Conservation (phyloP, 805 yeast genomes). For the Pichia nakasei region DNA sequence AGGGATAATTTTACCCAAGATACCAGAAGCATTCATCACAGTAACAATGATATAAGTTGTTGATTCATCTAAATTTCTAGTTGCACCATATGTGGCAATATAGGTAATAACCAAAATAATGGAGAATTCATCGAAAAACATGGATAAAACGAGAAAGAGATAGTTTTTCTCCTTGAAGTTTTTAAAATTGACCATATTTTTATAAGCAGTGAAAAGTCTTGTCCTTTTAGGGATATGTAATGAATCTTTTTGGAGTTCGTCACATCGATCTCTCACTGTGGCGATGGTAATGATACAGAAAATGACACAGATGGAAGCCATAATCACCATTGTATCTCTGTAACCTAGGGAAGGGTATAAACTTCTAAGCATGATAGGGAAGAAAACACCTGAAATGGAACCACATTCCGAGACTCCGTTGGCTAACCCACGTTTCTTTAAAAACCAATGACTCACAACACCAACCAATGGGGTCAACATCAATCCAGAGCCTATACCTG, state of each 20-base stretch:
- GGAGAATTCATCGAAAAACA: constrained; percentile 41
- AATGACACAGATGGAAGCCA: constrained; percentile 39
- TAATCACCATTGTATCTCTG: constrained; percentile 44
- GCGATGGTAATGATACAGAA: constrained; percentile 29
- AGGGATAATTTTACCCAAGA: constrained; percentile 26
- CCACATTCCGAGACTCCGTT: constrained; percentile 43
- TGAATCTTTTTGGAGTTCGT: constrained; percentile 18
- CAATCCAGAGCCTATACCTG: constrained; percentile 55
- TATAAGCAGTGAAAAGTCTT: constrained; percentile 9
- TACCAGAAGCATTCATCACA: constrained; percentile 38
- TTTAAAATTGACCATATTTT: constrained; percentile 30
- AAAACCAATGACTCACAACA: constrained; percentile 61
- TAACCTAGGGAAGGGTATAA: constrained; percentile 44
- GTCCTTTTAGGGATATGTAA: constrained; percentile 13
- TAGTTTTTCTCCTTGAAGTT: constrained; percentile 32
- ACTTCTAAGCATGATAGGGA: constrained; percentile 45
- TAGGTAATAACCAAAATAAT: constrained; percentile 41
- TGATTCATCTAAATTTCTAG: constrained; percentile 35
- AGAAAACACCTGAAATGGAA: constrained; percentile 42
- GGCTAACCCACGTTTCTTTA: constrained; percentile 48
- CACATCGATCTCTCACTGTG: constrained; percentile 35
- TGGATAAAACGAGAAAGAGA: constrained; percentile 31
- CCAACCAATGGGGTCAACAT: constrained; percentile 55
- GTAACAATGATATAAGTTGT: constrained; percentile 41
- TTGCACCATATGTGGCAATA: constrained; percentile 44